Conservation (phyloP, 148 eudicot genomes). For the Spergularia marina region DNA sequence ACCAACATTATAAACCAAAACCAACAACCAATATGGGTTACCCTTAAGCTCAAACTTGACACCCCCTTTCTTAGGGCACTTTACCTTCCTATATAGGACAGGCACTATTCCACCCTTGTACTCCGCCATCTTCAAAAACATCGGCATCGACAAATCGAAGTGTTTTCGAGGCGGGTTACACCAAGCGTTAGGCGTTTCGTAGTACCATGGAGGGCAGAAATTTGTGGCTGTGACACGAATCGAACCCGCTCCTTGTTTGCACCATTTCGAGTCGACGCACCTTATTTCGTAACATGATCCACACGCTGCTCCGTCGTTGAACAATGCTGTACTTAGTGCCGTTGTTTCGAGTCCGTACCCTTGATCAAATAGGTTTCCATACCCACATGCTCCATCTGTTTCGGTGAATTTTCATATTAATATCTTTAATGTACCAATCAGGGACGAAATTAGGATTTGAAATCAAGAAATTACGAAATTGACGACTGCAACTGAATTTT, state of each 20-base stretch:
- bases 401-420: too few relatives aligned
- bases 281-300: constrained; percentile 47
- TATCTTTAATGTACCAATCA: too few relatives aligned
- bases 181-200: constrained; percentile 30
- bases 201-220: constrained; percentile 47
- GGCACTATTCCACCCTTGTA: constrained; percentile 48
- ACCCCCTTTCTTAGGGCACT: constrained; percentile 39
- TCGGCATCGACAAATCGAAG: constrained; percentile 40
- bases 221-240: constrained; percentile 34
- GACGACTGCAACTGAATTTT: too few relatives aligned
- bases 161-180: constrained; percentile 46
- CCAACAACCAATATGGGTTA: constrained; percentile 37
- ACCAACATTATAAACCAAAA: constrained; percentile 46
- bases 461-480: too few relatives aligned
- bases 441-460: too few relatives aligned
- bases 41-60: constrained; percentile 45
- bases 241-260: constrained; percentile 22
- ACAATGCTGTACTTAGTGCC: constrained; percentile 54
- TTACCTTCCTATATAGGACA: constrained; percentile 29
- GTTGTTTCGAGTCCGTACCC: constrained; percentile 37
- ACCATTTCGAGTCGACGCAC: constrained; percentile 39
- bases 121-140: constrained; percentile 39
- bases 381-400: constrained; percentile 57
- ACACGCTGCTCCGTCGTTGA: constrained; percentile 44
- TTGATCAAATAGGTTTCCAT: constrained; percentile 35